Evolutionary conservation across 371 early-diverging fungal genomes (phyloP), one percentile per base, ranked within the genome.

Genomic region (Haplosporangium sp.): DNA sequence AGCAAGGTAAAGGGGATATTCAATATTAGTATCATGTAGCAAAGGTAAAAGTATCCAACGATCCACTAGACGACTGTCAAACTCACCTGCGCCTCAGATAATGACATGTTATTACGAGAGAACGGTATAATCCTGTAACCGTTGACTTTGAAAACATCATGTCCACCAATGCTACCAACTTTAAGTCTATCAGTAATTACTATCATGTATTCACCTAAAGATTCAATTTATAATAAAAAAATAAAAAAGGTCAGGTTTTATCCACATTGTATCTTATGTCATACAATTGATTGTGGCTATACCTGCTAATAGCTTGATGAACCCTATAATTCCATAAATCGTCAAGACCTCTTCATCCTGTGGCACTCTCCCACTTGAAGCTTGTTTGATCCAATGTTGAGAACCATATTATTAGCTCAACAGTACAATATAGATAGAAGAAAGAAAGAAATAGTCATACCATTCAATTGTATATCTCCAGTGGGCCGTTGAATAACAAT

Each of bases 161-260:
- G 86, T 17, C 87, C 89, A 9, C 83, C 82, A 34, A 92, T 82
- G 9, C 85, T 65, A 87, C 96, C 96, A 15, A 94, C 86, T 53
- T 84, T 85, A 62, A 86, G 88, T 57, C 95, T 89, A 20, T 90
- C 91, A 4, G 96, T 96, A 53, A 97, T 92, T 44, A 95, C 90
- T 50, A 98, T 86, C 76, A 98, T 84, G 67, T 96, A 93, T 63
- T 93, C 92, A 27, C 97, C 96, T 92, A 27, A 27, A 27, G 27
- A 27, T 27, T 27, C 27, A 27, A 27, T 27, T 27, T 27, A 27
- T 27, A 27, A 20, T 17, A 50, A 27, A 48, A 11, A 15, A 13
- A 47, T 38, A 20, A 52, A 39, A 38, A 2, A n/a, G 2, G n/a
- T 17, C 4, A 9, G 8, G 9, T 15, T 10, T 17, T 42, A 15